Evolutionary conservation across 306 rosid genomes (phyloP).

Genomic region (Pyrus pyrifolia): DNA sequence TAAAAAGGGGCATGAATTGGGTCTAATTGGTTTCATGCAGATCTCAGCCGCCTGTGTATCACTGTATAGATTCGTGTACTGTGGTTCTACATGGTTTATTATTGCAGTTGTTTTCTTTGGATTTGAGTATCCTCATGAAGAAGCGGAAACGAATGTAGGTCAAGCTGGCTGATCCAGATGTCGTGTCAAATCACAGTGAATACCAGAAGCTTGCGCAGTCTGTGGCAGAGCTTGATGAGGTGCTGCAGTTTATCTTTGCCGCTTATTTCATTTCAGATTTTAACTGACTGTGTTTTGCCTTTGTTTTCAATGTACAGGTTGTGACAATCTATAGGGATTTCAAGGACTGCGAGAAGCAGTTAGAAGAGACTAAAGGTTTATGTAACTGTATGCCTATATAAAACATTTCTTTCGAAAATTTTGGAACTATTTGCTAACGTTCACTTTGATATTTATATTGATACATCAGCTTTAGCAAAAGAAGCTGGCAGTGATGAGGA

Average conservation of each 20-base stretch:
- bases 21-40: neutral
- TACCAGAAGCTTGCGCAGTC: constrained; percentile 98
- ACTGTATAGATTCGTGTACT: neutral
- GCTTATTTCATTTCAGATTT: neutral
- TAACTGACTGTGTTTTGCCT: neutral
- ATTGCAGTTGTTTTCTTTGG: neutral
- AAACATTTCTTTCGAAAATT: neutral
- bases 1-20: neutral
- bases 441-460: neutral
- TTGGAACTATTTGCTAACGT: neutral
- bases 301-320: constrained; percentile 43
- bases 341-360: constrained; percentile 76
- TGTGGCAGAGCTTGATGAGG: constrained; percentile 81
- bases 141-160: constrained; percentile 37
- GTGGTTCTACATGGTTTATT: neutral
- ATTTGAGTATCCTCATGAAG: neutral
- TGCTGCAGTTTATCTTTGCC: constrained; percentile 13
- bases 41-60: neutral
- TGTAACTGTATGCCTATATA: neutral
- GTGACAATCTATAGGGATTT: constrained; percentile 58
- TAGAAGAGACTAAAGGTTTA: constrained; percentile 83
- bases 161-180: constrained; percentile 89
- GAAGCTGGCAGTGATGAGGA: constrained; percentile 78
- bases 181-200: constrained; percentile 73
- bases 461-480: constrained; percentile 62